phyloP scores from a whole-genome alignment of 352 stramenopile species.

The Pelagophyceae sp. region DNA sequence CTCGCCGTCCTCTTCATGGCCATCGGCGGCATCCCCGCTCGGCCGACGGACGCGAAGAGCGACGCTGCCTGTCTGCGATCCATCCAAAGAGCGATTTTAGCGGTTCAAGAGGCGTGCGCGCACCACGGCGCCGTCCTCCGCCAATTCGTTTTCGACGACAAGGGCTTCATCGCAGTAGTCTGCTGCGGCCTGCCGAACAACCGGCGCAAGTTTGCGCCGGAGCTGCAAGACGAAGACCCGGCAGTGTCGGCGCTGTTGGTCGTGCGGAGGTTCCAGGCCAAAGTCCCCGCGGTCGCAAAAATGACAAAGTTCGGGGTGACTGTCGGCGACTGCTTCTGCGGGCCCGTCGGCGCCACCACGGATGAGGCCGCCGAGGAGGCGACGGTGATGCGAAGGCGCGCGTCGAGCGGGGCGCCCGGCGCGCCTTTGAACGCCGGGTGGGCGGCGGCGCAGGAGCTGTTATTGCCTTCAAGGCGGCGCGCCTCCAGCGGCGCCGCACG shows the following conservation, averaged over 20 bases:
- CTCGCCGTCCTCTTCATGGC: constrained; percentile 13
- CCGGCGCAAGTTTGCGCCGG: constrained; percentile 16
- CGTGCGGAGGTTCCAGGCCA: constrained; percentile 42
- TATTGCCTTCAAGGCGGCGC: too few species aligned
- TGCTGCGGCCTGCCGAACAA: constrained; percentile 52
- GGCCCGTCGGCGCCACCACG: constrained; percentile 26
- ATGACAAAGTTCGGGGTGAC: constrained; percentile 6
- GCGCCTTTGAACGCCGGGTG: too few species aligned
- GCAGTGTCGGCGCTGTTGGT: constrained; percentile 49
- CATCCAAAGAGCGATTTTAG: constrained; percentile 21
- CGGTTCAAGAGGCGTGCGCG: constrained; percentile 18
- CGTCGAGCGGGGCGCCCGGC: too few species aligned
- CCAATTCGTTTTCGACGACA: constrained; percentile 74
- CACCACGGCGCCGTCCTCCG: constrained; percentile 45
- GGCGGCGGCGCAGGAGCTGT: too few species aligned
- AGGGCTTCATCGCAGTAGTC: constrained; percentile 63
- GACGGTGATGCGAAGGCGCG: neutral
- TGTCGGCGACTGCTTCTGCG: constrained; percentile 19
- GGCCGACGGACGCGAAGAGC: neutral
- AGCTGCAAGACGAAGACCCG: constrained; percentile 40
- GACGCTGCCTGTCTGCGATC: constrained; percentile 6
- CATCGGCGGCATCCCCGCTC: neutral
- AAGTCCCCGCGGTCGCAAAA: constrained; percentile 18
- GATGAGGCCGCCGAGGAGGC: constrained; percentile 31
- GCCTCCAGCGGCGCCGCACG: too few species aligned